Percentiles rank a stretch among this genome's conserved stretches.
Conservation (phyloP, 1,284 basidiomycete species). For the Porodaedalea pini region DNA sequence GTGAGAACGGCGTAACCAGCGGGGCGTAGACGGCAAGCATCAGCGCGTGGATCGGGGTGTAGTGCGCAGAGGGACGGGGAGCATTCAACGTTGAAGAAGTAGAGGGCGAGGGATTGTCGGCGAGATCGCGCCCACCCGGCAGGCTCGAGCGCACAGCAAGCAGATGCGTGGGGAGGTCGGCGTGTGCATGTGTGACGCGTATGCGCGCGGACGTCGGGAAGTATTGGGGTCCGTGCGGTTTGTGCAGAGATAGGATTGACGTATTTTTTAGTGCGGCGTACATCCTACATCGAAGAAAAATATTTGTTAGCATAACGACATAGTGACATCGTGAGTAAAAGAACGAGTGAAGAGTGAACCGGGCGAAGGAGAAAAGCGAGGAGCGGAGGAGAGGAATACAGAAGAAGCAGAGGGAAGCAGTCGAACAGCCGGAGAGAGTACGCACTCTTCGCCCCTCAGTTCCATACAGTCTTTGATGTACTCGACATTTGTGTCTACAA, state of each 20-base stretch:
- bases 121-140: neutral
- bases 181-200: constrained; percentile 6
- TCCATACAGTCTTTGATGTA: constrained; percentile 38
- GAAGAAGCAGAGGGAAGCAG: neutral
- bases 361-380: neutral
- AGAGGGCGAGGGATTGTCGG: neutral
- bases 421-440: constrained; percentile 8
- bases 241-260: constrained; percentile 10
- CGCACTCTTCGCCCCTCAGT: constrained; percentile 35
- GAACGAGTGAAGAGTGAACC: neutral
- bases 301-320: neutral
- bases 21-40: constrained; percentile 44
- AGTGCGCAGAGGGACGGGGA: neutral
- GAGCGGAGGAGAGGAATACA: neutral
- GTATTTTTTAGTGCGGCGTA: constrained; percentile 9
- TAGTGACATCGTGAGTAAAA: constrained; percentile 4
- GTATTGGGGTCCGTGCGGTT: constrained; percentile 3
- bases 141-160: constrained; percentile 37
- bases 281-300: neutral
- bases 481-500: constrained; percentile 32
- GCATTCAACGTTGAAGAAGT: neutral
- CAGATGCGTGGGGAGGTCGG: constrained; percentile 51
- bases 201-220: constrained; percentile 6
- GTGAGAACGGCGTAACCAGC: constrained; percentile 32
- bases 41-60: constrained; percentile 43